A percentile compares a stretch with the other conserved stretches of the same genome.
phyloP scores from a whole-genome alignment of 768 basidiomycete genomes.

The Calocybe cyanea region DNA sequence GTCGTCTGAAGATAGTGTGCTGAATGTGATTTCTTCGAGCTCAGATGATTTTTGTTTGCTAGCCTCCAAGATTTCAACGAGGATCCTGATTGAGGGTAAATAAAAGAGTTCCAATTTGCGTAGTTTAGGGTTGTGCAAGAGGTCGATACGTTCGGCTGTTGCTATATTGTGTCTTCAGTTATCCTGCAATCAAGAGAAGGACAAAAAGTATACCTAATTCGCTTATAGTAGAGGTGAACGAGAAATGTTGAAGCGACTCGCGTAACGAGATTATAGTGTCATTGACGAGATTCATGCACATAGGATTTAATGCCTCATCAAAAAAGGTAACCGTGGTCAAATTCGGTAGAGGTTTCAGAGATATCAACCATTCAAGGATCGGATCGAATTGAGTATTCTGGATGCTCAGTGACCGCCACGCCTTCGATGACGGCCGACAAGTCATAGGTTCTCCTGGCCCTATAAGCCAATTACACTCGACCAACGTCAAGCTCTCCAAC shows the following conservation, averaged over 20 bases:
- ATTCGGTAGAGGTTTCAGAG: not conserved
- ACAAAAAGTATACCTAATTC: not conserved
- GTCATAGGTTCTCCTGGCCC: too few species aligned
- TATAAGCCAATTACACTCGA: not conserved
- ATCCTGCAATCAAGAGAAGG: not conserved
- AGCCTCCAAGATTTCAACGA: not conserved
- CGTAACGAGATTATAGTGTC: not conserved
- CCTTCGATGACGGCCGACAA: too few species aligned
- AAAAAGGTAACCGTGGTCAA: not conserved
- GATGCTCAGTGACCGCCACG: not conserved
- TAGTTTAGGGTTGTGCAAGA: not conserved
- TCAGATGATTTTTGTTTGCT: not conserved
- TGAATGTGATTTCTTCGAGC: not conserved
- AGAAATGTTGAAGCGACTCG: not conserved
- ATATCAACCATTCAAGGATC: not conserved
- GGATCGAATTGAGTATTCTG: not conserved
- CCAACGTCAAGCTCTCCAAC: not conserved
- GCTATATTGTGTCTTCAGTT: not conserved
- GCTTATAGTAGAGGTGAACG: not conserved
- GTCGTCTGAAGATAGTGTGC: too few species aligned
- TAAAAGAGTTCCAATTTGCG: not conserved
- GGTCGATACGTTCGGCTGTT: not conserved
- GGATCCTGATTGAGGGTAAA: not conserved
- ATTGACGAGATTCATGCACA: not conserved
- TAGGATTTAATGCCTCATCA: not conserved